Evolutionary conservation across 1,284 basidiomycete species (phyloP).

Genomic region (Chalciporus sp.): DNA sequence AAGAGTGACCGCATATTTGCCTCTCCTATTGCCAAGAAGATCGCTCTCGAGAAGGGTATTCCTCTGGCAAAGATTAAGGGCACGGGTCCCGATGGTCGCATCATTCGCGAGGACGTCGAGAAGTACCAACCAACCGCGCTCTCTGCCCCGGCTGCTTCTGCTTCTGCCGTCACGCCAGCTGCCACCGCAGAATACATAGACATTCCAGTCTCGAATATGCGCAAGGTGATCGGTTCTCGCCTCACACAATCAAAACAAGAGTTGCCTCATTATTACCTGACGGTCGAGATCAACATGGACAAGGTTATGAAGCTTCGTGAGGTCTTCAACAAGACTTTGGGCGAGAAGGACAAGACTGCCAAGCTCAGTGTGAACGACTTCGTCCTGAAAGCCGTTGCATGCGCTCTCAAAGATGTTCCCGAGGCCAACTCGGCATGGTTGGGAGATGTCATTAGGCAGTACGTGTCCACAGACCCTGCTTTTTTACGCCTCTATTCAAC

Average conservation of each 20-base stretch:
- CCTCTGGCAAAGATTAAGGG: constrained; percentile 93
- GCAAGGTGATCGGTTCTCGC: constrained; percentile 88
- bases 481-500: background rate
- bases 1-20: constrained; percentile 88
- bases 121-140: constrained; percentile 70
- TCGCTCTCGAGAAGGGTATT: constrained; percentile 94
- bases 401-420: constrained; percentile 92
- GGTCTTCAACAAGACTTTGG: constrained; percentile 91
- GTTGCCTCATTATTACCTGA: constrained; percentile 97
- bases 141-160: constrained; percentile 47
- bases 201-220: constrained; percentile 93
- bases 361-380: constrained; percentile 99
- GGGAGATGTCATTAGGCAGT: constrained; percentile 95
- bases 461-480: constrained; percentile 37
- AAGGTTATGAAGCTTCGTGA: constrained; percentile 92
- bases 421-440: constrained; percentile 99
- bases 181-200: constrained; percentile 75
- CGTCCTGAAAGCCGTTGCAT: constrained; percentile 92
- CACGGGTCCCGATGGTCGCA: constrained; percentile 91
- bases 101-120: constrained; percentile 93
- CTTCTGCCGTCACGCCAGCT: constrained; percentile 41
- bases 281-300: constrained; percentile 96
- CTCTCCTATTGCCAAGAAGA: constrained; percentile 93
- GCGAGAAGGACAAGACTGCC: constrained; percentile 80
- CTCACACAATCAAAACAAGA: constrained; percentile 93